Evolutionary conservation across 306 rosid genomes (phyloP).

Genomic region (Rosa lucieae): DNA sequence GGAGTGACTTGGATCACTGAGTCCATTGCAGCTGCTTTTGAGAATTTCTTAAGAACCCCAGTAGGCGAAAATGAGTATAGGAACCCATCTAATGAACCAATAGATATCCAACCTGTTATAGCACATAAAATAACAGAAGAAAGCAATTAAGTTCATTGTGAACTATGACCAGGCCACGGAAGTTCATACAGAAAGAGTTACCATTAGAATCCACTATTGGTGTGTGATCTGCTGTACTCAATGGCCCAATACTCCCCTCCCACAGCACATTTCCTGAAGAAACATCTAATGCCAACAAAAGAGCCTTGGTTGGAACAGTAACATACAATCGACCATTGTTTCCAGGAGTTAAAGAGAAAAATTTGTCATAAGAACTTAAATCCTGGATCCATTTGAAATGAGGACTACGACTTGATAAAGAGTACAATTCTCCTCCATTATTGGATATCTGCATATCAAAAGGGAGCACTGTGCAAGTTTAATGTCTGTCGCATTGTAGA

Average conservation of each 20-base stretch:
- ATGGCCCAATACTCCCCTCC: slow-evolving; percentile 71
- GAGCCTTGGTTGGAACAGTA: slow-evolving; percentile 53
- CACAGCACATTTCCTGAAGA: slow-evolving; percentile 64
- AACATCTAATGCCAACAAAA: slow-evolving; percentile 68
- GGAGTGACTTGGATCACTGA: slow-evolving; percentile 60
- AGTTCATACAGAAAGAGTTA: slow-evolving; percentile 17
- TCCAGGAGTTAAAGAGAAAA: slow-evolving; percentile 61
- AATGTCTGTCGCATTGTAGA: neutral
- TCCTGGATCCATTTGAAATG: slow-evolving; percentile 73
- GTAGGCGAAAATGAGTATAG: slow-evolving; percentile 71
- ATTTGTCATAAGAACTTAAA: slow-evolving; percentile 60
- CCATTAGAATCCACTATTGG: slow-evolving; percentile 83
- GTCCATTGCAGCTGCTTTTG: slow-evolving; percentile 43
- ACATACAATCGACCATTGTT: slow-evolving; percentile 76
- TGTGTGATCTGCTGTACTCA: slow-evolving; percentile 43
- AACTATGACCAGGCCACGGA: neutral
- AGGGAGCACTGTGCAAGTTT: no score
- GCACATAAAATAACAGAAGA: neutral
- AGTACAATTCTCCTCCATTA: slow-evolving; percentile 67
- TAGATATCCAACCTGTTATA: slow-evolving; percentile 69
- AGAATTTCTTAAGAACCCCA: slow-evolving; percentile 63
- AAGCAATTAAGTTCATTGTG: neutral
- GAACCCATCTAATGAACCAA: slow-evolving; percentile 78
- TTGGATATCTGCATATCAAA: slow-evolving; percentile 58
- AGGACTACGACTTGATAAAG: slow-evolving; percentile 53